Base-by-base conservation (phyloP, 805 yeast species). In the Yamadazyma sp. region DNA sequence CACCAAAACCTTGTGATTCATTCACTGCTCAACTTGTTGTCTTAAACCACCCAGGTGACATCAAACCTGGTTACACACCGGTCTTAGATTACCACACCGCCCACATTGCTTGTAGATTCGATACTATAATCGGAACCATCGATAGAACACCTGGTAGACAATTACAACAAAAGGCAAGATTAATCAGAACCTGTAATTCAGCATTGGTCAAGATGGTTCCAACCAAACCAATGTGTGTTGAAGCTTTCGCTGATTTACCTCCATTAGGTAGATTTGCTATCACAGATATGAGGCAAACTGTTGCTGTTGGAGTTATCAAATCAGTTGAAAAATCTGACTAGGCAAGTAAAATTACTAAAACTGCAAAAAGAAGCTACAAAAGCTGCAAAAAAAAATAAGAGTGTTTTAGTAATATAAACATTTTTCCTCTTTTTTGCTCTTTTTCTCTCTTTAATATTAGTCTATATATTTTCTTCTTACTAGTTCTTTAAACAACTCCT, bases 241-340 rank as follows among this genome's bases (percentile, higher is more conserved):
- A 61, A 57, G 58, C 68, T 39, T 62, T 60, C 65, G 56, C 64
- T 44, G 68, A 62, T 51, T 62, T 57, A 65, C 69, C 69, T 54
- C 69, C 69, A 51, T 62, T 61, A 53, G 69, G 67, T 55, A 58
- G 68, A 58, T 63, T 62, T 59, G 70, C 70, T 69, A 96, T 88
- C 80, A 89, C 96, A 85, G 97, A 88, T 78, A 89, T 89, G 96
- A 86, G 97, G 84, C 96, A 88, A 78, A 89, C 97, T 60, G 97
- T 89, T 62, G 97, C 97, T 69, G 96, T 89, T 69, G 22, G n/a
- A n/a, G n/a, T n/a, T n/a, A n/a, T n/a, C n/a, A n/a, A n/a, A n/a
- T n/a, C n/a, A n/a, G 70, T 65, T 41, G 71, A 59, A 49, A 65
- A 65, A 59, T 50, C 70, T 36, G 71, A 65, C 61, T 65, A 65